Percentiles rank a stretch among this genome's conserved stretches.
These are phyloP conservation scores for Ganoderma boninense DNA, from an alignment of 1,284 basidiomycete genomes.

Conservation along the genomic window DNA sequence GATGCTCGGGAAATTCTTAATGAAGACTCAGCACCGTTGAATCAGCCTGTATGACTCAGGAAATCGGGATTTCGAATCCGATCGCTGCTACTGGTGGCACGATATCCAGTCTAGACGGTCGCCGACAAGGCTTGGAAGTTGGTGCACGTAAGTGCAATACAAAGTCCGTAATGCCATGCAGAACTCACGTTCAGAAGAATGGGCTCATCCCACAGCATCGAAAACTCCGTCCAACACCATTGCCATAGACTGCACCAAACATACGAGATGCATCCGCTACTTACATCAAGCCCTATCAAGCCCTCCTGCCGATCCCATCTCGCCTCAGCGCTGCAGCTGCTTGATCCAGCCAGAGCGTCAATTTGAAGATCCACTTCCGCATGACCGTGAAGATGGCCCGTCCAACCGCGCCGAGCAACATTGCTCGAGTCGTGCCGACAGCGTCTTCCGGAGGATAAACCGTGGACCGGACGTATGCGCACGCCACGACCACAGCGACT, in stretches of 20 bases:
- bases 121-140: not conserved
- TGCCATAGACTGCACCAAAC: not conserved
- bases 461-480: not conserved
- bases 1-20: conserved; percentile 6
- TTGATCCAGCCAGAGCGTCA: too few species aligned
- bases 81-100: not conserved
- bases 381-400: conserved; percentile 5
- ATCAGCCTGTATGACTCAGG: not conserved
- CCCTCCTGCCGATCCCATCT: not conserved
- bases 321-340: not conserved
- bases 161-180: not conserved
- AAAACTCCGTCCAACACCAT: not conserved
- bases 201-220: not conserved
- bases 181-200: not conserved
- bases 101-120: not conserved
- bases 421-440: conserved; percentile 8
- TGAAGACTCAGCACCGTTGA: not conserved
- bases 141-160: not conserved
- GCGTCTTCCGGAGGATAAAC: not conserved
- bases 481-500: not conserved
- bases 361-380: not conserved
- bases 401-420: conserved; percentile 1
- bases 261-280: not conserved
- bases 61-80: not conserved
- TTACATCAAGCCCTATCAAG: not conserved